A percentile compares a stretch with the other conserved stretches of the same genome.
These are phyloP conservation scores for Gynostemma pentaphyllum DNA, from an alignment of 306 rosid species.

Conservation along the genomic window DNA sequence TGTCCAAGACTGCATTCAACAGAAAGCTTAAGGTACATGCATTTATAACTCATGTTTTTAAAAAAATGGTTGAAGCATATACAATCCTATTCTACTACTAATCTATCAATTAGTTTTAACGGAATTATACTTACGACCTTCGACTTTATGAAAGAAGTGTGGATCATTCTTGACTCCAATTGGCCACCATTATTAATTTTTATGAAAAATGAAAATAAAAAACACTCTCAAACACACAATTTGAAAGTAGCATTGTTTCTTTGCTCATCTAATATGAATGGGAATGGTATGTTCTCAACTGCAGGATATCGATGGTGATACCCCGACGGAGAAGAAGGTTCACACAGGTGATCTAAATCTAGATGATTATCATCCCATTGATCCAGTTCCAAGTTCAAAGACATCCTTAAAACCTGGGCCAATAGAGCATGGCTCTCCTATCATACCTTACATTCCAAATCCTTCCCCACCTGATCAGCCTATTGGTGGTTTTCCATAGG, in stretches of 20 bases:
- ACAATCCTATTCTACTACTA: too few species aligned
- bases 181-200: too few species aligned
- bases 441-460: constrained; percentile 56
- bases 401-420: constrained; percentile 41
- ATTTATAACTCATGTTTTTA: too few species aligned
- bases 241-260: too few species aligned
- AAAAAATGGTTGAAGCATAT: too few species aligned
- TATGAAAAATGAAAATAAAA: too few species aligned
- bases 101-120: too few species aligned
- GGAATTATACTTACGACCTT: too few species aligned
- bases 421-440: constrained; percentile 65
- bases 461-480: constrained; percentile 42
- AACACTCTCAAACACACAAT: too few species aligned
- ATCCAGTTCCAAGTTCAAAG: constrained; percentile 52
- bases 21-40: constrained; percentile 62
- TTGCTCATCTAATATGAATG: not conserved
- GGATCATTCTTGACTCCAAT: too few species aligned
- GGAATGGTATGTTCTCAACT: constrained; percentile 2
- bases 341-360: constrained; percentile 16
- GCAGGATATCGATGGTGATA: constrained; percentile 26
- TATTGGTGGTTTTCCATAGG: constrained; percentile 14
- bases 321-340: not conserved
- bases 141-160: too few species aligned
- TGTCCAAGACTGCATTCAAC: constrained; percentile 2
- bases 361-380: constrained; percentile 50